These are phyloP conservation scores for Claviceps cyperi DNA, from an alignment of 2,329 filamentous ascomycete species.

Conservation along the genomic window DNA sequence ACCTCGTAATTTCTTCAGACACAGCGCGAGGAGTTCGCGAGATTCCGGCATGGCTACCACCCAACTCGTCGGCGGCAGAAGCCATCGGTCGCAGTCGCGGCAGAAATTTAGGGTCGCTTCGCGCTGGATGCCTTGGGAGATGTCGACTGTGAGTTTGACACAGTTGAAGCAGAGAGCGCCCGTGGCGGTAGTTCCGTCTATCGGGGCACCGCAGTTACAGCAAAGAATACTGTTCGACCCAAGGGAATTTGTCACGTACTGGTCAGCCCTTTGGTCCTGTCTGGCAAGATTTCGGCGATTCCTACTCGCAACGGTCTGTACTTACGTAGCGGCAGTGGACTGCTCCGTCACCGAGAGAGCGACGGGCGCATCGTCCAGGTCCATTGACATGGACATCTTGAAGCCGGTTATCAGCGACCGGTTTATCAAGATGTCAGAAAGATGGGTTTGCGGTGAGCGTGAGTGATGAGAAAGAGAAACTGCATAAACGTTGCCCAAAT, in stretches of 20 bases:
- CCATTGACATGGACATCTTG: constrained; percentile 30
- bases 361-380: constrained; percentile 28
- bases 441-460: background rate
- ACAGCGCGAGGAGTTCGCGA: constrained; percentile 81
- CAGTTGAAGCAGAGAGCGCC: constrained; percentile 93
- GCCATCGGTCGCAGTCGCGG: constrained; percentile 87
- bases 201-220: constrained; percentile 91
- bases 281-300: background rate
- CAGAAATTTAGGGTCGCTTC: constrained; percentile 86
- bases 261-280: background rate
- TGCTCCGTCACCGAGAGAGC: constrained; percentile 19
- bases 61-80: constrained; percentile 77
- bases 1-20: constrained; percentile 74
- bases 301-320: constrained; percentile 3
- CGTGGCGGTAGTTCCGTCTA: constrained; percentile 75
- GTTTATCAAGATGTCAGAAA: background rate
- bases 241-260: background rate
- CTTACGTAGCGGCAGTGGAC: constrained; percentile 27
- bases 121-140: constrained; percentile 78
- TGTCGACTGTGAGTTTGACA: constrained; percentile 86
- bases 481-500: background rate
- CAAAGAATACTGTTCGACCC: constrained; percentile 55
- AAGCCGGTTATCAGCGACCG: constrained; percentile 1
- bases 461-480: background rate
- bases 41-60: constrained; percentile 74